A percentile compares a stretch with the other conserved stretches of the same genome.
phyloP scores from a whole-genome alignment of 345 rosid species.

The Boechera divaricarpa region DNA sequence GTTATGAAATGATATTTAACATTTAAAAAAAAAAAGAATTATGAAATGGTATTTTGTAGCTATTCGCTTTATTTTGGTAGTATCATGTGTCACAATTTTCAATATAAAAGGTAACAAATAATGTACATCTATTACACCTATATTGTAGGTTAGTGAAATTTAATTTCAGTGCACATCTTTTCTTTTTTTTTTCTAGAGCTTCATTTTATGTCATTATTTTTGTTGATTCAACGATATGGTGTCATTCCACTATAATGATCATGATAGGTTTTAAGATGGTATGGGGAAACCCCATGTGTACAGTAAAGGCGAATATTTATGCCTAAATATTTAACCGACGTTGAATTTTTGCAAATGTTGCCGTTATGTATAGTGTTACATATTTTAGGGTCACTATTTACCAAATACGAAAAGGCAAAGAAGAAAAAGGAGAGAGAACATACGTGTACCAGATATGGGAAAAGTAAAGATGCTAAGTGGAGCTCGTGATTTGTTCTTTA shows the following conservation, averaged over 20 bases:
- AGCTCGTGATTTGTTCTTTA: conserved; percentile 37
- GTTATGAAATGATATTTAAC: neutral
- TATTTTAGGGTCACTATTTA: conserved; percentile 3
- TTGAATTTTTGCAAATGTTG: neutral
- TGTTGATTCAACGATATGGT: neutral
- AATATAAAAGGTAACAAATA: neutral
- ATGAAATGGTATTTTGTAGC: neutral
- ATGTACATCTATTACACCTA: conserved; percentile 1
- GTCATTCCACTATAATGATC: neutral
- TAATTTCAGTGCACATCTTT: neutral
- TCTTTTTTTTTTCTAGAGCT: neutral
- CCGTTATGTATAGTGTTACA: neutral
- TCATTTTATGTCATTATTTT: neutral
- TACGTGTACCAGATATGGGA: conserved; percentile 38
- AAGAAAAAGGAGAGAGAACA: conserved; percentile 31
- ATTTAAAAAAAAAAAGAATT: neutral
- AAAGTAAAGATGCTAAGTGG: conserved; percentile 38
- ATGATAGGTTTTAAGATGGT: conserved; percentile 8
- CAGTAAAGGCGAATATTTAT: neutral
- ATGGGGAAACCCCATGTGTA: neutral
- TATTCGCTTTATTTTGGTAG: neutral
- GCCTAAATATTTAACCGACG: neutral
- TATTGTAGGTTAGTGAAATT: neutral
- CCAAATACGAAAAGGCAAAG: conserved; percentile 32
- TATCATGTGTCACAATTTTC: neutral